Evolutionary conservation across 1,284 basidiomycete genomes (phyloP), one percentile per base, ranked within the genome.

Genomic region (Irpex lacteus): DNA sequence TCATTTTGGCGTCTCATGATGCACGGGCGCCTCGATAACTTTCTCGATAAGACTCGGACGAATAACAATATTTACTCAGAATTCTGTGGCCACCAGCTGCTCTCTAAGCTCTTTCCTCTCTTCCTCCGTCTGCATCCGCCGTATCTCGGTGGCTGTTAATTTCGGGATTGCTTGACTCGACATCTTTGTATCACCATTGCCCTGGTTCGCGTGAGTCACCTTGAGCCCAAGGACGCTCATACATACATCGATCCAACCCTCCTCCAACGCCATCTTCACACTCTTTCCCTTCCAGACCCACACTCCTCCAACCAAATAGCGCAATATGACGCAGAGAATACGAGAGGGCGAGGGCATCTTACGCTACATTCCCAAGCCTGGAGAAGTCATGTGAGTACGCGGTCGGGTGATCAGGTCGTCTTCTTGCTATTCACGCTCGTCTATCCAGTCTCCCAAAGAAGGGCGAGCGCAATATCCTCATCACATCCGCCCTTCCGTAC

Each of bases 401-500:
- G 26, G 19, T 54, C 47, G n/a, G 53, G 21, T 63, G 36, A 32
- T n/a, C 61, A 13, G 47, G 13, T 38, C 55, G 19, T 53, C 9
- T 44, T 47, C 49, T 37, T 7, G 2, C 60, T 38, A 36, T 54
- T 56, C 21, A 60, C 49, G 7, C n/a, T 21, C 26, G 5, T 38
- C 32, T 50, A 11, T 8, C 47, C 21, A 97, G 95, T 70, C 80
- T 96, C 60, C 96, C 96, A 3, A 89, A 90, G 75, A 84, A 90
- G 60, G 96, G 95, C 56, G 89, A 95, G 76, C 81, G 82, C 61
- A 98, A 98, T 73, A 80, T 98, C 59, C 82, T 99, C 50, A 90
- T 99, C 74, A 98, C 98, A 7, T 98, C 96, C 65, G 97, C 98
- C 47, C 80, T 99, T 62, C 98, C 98, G 11, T 99, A 97, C 75